A percentile compares a stretch with the other conserved stretches of the same genome.
phyloP scores from a whole-genome alignment of 1,284 basidiomycete genomes.

The Ganoderma meredithae region DNA sequence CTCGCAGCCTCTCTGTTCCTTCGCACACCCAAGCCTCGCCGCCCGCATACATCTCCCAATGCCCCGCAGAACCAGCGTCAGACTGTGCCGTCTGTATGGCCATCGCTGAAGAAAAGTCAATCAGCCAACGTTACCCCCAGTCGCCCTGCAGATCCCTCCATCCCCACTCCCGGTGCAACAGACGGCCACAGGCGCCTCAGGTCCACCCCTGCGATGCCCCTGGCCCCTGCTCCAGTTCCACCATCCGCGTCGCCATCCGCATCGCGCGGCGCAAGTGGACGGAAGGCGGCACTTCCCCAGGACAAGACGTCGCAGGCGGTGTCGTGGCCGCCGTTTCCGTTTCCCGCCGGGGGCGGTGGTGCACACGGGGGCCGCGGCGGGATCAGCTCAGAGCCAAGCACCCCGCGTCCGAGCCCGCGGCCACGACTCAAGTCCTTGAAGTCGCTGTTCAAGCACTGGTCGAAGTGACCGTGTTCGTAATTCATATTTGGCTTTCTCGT shows the following conservation, averaged over 20 bases:
- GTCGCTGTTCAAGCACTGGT: conserved; percentile 32
- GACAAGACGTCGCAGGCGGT: conserved; percentile 11
- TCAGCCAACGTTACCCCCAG: not conserved
- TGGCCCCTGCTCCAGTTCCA: conserved; percentile 9
- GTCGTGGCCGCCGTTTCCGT: conserved; percentile 12
- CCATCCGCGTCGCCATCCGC: conserved; percentile 8
- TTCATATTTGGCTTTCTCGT: not conserved
- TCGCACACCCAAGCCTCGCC: conserved; percentile 11
- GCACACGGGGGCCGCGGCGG: not conserved
- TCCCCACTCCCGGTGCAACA: not conserved
- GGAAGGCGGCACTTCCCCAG: too few relatives aligned
- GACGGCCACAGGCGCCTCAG: conserved; percentile 21
- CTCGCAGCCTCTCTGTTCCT: conserved; percentile 19
- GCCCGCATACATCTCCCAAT: conserved; percentile 21
- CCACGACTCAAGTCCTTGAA: conserved; percentile 31
- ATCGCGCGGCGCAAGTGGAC: not conserved
- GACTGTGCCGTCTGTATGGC: not conserved
- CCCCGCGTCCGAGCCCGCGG: conserved; percentile 21
- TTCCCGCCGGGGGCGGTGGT: not conserved
- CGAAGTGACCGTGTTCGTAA: conserved; percentile 17
- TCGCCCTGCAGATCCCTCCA: not conserved
- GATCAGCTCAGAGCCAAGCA: conserved; percentile 29
- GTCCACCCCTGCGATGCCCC: conserved; percentile 20
- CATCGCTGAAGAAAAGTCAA: not conserved
- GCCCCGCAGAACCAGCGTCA: conserved; percentile 1